Evolutionary conservation across 148 eudicot genomes (phyloP).

Genomic region (Cornus controversa): DNA sequence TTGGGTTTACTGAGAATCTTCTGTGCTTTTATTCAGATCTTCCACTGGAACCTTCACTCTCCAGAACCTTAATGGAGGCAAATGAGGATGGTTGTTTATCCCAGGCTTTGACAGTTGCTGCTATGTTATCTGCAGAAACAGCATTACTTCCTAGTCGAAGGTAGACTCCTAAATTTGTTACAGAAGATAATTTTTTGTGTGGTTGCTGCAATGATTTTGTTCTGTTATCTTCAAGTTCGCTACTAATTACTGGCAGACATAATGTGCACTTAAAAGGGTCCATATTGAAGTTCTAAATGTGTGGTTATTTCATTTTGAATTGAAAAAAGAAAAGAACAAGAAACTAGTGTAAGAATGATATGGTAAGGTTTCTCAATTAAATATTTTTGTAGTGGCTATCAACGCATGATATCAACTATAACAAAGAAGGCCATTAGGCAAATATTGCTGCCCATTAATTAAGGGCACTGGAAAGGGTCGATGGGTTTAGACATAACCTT

Average conservation of each 20-base stretch:
- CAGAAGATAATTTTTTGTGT: neutral
- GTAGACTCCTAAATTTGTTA: conserved; percentile 27
- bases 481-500: no score
- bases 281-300: neutral
- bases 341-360: neutral
- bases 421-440: no score
- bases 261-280: neutral
- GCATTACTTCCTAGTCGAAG: conserved; percentile 75
- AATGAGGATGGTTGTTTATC: conserved; percentile 80
- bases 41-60: conserved; percentile 93
- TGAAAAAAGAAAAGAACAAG: no score
- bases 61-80: conserved; percentile 92
- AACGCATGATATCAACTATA: no score
- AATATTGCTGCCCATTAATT: no score
- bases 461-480: no score
- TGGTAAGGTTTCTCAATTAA: no score
- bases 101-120: conserved; percentile 92
- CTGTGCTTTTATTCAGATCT: conserved; percentile 52
- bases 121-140: conserved; percentile 94
- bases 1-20: neutral
- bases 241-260: neutral
- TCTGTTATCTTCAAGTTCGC: neutral
- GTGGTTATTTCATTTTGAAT: neutral
- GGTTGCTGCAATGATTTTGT: conserved; percentile 1
- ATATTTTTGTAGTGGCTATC: neutral